Evolutionary conservation across 306 rosid genomes (phyloP), one percentile per base, ranked within the genome.

Genomic region (Vachellia pachyceras): DNA sequence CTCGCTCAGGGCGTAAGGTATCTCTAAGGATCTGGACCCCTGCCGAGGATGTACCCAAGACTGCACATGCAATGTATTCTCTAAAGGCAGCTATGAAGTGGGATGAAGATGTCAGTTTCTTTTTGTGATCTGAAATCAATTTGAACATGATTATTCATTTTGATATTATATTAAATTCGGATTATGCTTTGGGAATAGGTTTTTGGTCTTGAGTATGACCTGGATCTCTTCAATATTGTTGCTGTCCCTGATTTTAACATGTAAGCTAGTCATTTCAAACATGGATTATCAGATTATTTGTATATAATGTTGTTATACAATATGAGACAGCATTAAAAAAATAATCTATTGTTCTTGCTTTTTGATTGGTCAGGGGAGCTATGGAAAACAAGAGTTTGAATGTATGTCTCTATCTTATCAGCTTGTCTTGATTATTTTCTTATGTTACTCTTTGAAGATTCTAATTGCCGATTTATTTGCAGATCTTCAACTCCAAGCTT

Each of bases 301-400:
- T 71, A 63, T 46, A 68, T 72, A 17, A 37, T 20, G 45, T 58
- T 77, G 44, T 75, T 72, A 39, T 36, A 20, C 57, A 46, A 54
- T 82, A 77, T 72, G 74, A 72, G 73, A 70, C 57, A 69, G 17
- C 47, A 42, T 35, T 25, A 78, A 74, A 66, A 37, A 69, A 33
- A 58, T 86, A 44, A 86, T 78, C 20, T 40, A 54, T 70, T 69
- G 10, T 64, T 73, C 33, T 79, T 85, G 41, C 60, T 89, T 81
- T 80, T 80, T 84, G 70, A 40, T 86, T 79, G 73, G 61, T 73
- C 90, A 93, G 99, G 99, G 99, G 99, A 83, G 99, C 99, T 65
- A 95, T 95, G 99, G 99, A 95, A 86, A 95, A 95, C 96, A 95
- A 95, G 92, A 95, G 98, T 87, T 90, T 95, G 88, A 95, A 95